Evolutionary conservation across 495 filamentous ascomycete genomes (phyloP), one percentile per base, ranked within the genome.

Genomic region (Chlorociboria aeruginascens): DNA sequence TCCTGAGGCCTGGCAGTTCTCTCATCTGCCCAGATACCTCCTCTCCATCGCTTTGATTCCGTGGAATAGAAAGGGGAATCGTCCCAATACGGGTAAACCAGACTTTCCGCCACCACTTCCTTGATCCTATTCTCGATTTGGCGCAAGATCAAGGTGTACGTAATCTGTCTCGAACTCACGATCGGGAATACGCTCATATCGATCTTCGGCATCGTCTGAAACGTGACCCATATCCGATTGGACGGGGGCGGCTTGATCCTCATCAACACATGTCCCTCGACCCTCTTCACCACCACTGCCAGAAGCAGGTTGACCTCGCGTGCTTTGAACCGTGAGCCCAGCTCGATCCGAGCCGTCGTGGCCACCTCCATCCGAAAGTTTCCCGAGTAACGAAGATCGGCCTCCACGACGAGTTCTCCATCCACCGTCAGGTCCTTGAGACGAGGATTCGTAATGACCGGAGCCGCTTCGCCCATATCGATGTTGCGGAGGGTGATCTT

Each of bases 51-150:
- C 57, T 94, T 85, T 38, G 74, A 65, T 32, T 77, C 65, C 6
- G 87, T 95, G 52, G 85, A 77, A 56, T 83, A 79, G 65, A 97
- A 97, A 3, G 92, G 87, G 2, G 82, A 76, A 62, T 98, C 92
- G 49, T 98, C 92, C 86, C 89, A 97, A 58, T 93, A 86, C 0
- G 93, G 93, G 40, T 83, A 68, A n/a, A 98, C 92, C 8, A 96
- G 62, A 12, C 88, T 95, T 65, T 98, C 92, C 2, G 79, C 86
- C 44, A 98, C 71, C 34, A 96, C 86, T 62, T 95, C 89, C 47
- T 89, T 81, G 59, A 98, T 95, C 20, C 89, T 72, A 53, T 83
- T 94, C 63, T 97, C 92, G 50, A 98, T 98, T 41, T 89, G 83
- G 41, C 88, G 82, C 10, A 96, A 74, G 40, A 98, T 90, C 39